Evolutionary conservation across 1,284 basidiomycete genomes (phyloP), one percentile per base, ranked within the genome.

Genomic region (Moniliella sp.): DNA sequence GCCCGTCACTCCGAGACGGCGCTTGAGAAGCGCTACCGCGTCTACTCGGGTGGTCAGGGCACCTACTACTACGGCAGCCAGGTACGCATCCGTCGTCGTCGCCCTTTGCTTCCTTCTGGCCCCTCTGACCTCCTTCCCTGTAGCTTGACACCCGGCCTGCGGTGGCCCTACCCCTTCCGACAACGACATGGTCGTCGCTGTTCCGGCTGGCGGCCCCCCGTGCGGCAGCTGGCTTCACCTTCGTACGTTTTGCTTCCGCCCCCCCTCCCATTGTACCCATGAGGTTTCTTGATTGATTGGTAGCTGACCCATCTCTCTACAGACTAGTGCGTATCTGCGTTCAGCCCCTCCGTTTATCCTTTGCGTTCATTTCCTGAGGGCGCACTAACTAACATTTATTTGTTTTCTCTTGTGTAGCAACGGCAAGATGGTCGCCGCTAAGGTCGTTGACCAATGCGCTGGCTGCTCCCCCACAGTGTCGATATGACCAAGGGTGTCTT

Each of bases 41-140:
- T 31, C 29, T 15, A 31, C 18, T 21, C 16, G 17, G 15, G 25
- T 14, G 18, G 12, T 3, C 21, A 13, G 29, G 15, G 21, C 18
- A 31, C 29, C 17, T 31, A 19, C 18, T 31, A 31, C 29, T 31
- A 21, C 17, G 29, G 29, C 18, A 3, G 18, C 18, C 29, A 31
- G n/a, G 8, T 23, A 8, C n/a, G 21, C n/a, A 8, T n/a, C 21
- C n/a, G 8, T n/a, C 8, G 21, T 8, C 21, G 21, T 8, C 8
- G 8, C 21, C 21, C 8, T 23, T 8, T n/a, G 8, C n/a, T 8
- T 23, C 8, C 21, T 23, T 23, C 8, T 8, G n/a, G n/a, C n/a
- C 8, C n/a, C 8, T 23, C n/a, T 23, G n/a, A 8, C 8, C 21
- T 23, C 8, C 8, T n/a, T 8, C n/a, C 21, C n/a, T 8, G 21